Conservation (phyloP, 345 rosid genomes). For the Boechera divaricarpa region DNA sequence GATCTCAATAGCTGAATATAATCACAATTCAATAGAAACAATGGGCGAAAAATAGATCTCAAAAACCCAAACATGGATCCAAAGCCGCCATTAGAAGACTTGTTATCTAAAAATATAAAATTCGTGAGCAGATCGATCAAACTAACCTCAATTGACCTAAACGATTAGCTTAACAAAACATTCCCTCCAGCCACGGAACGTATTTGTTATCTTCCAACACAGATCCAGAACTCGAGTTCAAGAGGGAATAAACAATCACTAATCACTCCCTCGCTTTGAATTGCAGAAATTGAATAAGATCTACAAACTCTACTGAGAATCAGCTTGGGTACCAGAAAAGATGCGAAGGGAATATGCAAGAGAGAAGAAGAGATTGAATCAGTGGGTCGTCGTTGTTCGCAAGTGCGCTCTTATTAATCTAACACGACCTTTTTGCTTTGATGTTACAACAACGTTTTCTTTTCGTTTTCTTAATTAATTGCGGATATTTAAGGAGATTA, state of each 20-base stretch:
- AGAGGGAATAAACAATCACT: conserved; percentile 16
- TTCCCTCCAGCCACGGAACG: conserved; percentile 21
- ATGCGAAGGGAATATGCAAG: conserved; percentile 47
- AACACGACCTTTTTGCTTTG: conserved; percentile 48
- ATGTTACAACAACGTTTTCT: conserved; percentile 43
- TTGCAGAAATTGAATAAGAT: conserved; percentile 26
- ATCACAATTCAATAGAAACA: conserved; percentile 10
- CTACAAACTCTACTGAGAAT: conserved; percentile 21
- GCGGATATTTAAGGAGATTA: background rate
- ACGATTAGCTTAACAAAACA: conserved; percentile 37
- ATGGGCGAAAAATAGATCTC: conserved; percentile 31
- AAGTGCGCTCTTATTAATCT: conserved; percentile 29
- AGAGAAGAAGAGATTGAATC: conserved; percentile 29
- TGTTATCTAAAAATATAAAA: conserved; percentile 19
- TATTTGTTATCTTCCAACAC: conserved; percentile 1
- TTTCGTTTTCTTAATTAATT: conserved; percentile 16
- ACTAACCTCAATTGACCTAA: conserved; percentile 40
- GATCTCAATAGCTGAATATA: conserved; percentile 32
- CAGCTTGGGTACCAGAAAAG: conserved; percentile 21
- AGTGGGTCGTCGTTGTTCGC: conserved; percentile 14
- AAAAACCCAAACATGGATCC: conserved; percentile 33
- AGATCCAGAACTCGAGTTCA: conserved; percentile 27
- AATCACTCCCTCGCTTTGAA: background rate
- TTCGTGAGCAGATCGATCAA: conserved; percentile 24
- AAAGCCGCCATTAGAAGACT: conserved; percentile 21